Evolutionary conservation across 305 asterid species (phyloP).

Genomic region (Plantago coronopus): DNA sequence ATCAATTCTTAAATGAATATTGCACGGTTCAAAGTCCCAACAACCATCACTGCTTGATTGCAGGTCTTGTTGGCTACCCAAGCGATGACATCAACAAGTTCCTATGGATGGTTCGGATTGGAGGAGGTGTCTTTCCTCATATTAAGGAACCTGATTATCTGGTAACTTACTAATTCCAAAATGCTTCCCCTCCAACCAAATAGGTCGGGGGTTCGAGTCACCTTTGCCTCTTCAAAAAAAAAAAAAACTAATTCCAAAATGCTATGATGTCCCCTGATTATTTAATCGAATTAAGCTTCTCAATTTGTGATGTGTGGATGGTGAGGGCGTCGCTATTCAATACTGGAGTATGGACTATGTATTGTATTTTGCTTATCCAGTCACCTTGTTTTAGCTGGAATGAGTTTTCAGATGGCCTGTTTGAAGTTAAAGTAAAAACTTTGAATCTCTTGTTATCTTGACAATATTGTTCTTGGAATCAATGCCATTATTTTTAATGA

Average conservation of each 20-base stretch:
- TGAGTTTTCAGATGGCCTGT: not conserved
- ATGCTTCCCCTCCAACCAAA: not conserved
- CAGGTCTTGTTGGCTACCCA: slow-evolving; percentile 98
- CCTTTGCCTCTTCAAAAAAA: too few relatives aligned
- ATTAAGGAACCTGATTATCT: slow-evolving; percentile 97
- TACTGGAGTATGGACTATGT: not conserved
- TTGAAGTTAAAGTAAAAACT: not conserved
- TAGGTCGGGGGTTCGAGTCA: too few relatives aligned
- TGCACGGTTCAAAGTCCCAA: slow-evolving; percentile 16
- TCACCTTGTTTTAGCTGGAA: too few relatives aligned
- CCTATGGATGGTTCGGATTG: slow-evolving; percentile 99
- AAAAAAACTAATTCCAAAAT: slow-evolving; percentile 11
- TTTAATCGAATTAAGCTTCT: slow-evolving; percentile 1
- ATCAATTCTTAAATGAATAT: slow-evolving; percentile 2
- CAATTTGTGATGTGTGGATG: not conserved
- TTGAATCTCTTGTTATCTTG: not conserved
- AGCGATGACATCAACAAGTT: slow-evolving; percentile 98
- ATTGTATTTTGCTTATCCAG: too few relatives aligned
- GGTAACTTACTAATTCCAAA: slow-evolving; percentile 41
- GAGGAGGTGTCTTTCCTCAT: slow-evolving; percentile 98
- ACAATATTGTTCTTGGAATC: not conserved
- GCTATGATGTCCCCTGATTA: slow-evolving; percentile 7
- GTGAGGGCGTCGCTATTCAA: not conserved
- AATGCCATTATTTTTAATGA: not conserved
- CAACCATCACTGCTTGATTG: slow-evolving; percentile 26